phyloP scores from a whole-genome alignment of 805 yeast genomes.

The Lachancea sp. region DNA sequence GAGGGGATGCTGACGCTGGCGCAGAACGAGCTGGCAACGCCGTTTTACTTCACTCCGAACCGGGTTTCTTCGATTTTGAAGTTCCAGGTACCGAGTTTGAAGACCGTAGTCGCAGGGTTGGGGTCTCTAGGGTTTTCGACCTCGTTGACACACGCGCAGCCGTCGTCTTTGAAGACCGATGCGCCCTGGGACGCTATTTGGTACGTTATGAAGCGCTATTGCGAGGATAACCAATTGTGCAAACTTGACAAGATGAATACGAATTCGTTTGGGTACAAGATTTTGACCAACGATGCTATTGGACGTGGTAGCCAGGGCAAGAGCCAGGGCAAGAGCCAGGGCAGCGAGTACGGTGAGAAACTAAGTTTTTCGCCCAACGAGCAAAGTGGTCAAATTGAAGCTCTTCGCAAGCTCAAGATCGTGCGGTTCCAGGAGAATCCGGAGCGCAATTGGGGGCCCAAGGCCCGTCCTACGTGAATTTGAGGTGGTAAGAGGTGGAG shows the following conservation, averaged over 20 bases:
- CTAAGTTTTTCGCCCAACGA: conserved; percentile 56
- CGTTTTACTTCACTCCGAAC: conserved; percentile 81
- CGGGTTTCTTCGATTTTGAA: conserved; percentile 68
- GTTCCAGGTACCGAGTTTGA: conserved; percentile 77
- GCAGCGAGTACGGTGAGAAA: conserved; percentile 33
- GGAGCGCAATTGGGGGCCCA: conserved; percentile 95
- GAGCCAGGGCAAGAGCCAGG: too few species aligned
- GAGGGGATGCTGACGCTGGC: conserved; percentile 92
- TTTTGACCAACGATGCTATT: conserved; percentile 41
- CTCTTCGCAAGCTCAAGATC: conserved; percentile 66
- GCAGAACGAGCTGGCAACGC: conserved; percentile 57
- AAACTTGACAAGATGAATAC: conserved; percentile 37
- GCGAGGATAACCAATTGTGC: conserved; percentile 44
- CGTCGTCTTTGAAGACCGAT: conserved; percentile 80
- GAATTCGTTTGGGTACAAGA: conserved; percentile 54
- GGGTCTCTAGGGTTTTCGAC: conserved; percentile 79
- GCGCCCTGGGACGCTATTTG: conserved; percentile 82
- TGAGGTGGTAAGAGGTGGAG: too few species aligned
- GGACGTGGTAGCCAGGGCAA: conserved; percentile 19
- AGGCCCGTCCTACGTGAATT: conserved; percentile 53
- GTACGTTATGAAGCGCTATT: conserved; percentile 56
- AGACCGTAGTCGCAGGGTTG: conserved; percentile 65
- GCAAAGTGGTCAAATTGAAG: conserved; percentile 50
- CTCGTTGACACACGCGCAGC: conserved; percentile 83
- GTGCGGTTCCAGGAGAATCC: conserved; percentile 92